phyloP scores from a whole-genome alignment of 2,329 filamentous ascomycete species.

The Diaporthe destruens region DNA sequence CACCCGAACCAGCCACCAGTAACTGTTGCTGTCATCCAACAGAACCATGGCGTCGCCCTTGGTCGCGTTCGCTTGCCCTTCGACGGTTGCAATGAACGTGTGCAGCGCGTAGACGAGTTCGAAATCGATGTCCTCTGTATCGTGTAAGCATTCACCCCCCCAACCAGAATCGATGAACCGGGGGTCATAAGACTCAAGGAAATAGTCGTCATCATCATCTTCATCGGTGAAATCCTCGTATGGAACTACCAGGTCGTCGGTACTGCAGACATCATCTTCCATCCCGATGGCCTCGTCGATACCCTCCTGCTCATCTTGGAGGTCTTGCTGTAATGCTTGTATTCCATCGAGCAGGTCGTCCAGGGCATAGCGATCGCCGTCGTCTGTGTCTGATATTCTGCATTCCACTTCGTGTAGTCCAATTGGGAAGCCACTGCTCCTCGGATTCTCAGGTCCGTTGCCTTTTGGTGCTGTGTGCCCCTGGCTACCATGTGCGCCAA shows the following conservation, averaged over 20 bases:
- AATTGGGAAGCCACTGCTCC: neutral
- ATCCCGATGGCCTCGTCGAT: slow-evolving; percentile 43
- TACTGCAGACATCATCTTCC: slow-evolving; percentile 45
- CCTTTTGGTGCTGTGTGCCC: slow-evolving; percentile 28
- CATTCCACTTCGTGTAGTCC: neutral
- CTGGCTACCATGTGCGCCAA: slow-evolving; percentile 48
- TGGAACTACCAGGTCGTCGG: slow-evolving; percentile 56
- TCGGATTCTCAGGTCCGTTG: neutral
- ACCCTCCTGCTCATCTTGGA: slow-evolving; percentile 38
- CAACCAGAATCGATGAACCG: slow-evolving; percentile 79
- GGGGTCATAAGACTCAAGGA: slow-evolving; percentile 64
- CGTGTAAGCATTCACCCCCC: slow-evolving; percentile 87
- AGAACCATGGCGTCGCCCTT: slow-evolving; percentile 99
- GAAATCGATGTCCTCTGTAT: slow-evolving; percentile 98
- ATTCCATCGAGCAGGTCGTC: slow-evolving; percentile 34
- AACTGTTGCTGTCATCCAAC: slow-evolving; percentile 98
- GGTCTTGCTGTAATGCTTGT: slow-evolving; percentile 14
- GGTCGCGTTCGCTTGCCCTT: slow-evolving; percentile 97
- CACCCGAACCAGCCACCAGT: slow-evolving; percentile 98
- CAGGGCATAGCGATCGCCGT: slow-evolving; percentile 19
- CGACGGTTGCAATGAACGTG: slow-evolving; percentile 97
- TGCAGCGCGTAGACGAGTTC: slow-evolving; percentile 99
- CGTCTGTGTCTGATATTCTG: neutral
- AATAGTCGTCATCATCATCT: slow-evolving; percentile 74
- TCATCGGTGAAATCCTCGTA: slow-evolving; percentile 61